Evolutionary conservation across 2,329 filamentous ascomycete genomes (phyloP).

Genomic region (Colletotrichum higginsianum): DNA sequence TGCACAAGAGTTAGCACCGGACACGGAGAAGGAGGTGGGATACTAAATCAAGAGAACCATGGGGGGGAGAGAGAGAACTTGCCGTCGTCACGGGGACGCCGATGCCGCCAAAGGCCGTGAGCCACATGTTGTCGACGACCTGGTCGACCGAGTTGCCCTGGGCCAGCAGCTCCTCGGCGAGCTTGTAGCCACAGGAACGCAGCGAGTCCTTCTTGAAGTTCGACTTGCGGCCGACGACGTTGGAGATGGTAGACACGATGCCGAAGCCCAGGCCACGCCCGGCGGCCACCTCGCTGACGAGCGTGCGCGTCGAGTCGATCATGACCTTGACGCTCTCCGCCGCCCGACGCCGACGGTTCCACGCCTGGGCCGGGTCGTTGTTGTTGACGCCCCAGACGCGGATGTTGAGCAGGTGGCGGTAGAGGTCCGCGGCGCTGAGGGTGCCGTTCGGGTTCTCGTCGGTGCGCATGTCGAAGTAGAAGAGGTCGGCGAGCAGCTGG

Average conservation of each 20-base stretch:
- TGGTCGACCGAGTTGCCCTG: slow-evolving; percentile 52
- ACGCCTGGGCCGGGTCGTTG: slow-evolving; percentile 62
- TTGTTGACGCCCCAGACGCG: slow-evolving; percentile 64
- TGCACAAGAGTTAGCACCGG: not conserved
- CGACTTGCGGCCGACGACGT: slow-evolving; percentile 48
- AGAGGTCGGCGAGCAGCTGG: slow-evolving; percentile 68
- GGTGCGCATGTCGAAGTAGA: slow-evolving; percentile 72
- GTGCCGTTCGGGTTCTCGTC: slow-evolving; percentile 66
- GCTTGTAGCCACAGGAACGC: slow-evolving; percentile 56
- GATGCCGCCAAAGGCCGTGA: slow-evolving; percentile 57
- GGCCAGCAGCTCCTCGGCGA: slow-evolving; percentile 55
- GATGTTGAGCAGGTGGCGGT: slow-evolving; percentile 59
- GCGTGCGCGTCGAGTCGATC: slow-evolving; percentile 55
- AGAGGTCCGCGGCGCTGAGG: slow-evolving; percentile 58
- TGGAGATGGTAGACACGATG: slow-evolving; percentile 49
- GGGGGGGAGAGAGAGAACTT: slow-evolving; percentile 35
- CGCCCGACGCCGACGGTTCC: slow-evolving; percentile 60
- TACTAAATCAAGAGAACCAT: not conserved
- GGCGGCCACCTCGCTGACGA: slow-evolving; percentile 55
- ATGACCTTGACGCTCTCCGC: slow-evolving; percentile 56
- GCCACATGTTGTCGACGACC: slow-evolving; percentile 55
- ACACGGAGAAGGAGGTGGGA: not conserved
- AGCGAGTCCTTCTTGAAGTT: slow-evolving; percentile 52
- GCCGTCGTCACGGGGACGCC: slow-evolving; percentile 57
- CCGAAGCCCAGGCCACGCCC: slow-evolving; percentile 52